Conservation (phyloP, 805 yeast species). For the Kluyveromyces dobzhanskii region DNA sequence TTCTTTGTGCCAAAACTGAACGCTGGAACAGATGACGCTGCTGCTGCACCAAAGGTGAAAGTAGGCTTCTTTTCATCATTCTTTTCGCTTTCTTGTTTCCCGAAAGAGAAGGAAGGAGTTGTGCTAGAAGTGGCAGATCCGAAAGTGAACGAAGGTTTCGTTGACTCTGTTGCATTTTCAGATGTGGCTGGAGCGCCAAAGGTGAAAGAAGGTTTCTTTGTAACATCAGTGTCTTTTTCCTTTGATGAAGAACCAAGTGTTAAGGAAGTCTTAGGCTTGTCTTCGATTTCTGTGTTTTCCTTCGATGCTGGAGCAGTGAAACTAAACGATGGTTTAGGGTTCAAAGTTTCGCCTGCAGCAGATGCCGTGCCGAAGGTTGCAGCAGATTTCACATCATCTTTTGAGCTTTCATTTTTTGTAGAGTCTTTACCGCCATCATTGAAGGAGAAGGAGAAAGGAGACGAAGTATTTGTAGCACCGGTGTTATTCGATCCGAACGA, state of each 20-base stretch:
- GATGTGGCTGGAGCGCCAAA: constrained; percentile 20
- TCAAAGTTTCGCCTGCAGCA: background rate
- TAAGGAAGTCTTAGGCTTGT: constrained; percentile 7
- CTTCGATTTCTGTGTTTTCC: background rate
- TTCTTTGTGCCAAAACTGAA: constrained; percentile 18
- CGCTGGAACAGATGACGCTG: constrained; percentile 18
- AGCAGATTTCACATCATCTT: background rate
- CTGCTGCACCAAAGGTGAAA: constrained; percentile 23
- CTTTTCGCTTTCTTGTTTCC: constrained; percentile 5
- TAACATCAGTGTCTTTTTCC: constrained; percentile 6
- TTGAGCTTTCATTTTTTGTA: background rate
- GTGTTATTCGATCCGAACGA: constrained; percentile 1
- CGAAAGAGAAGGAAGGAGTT: constrained; percentile 20
- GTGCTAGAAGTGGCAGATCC: constrained; percentile 1
- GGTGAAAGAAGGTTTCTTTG: constrained; percentile 20
- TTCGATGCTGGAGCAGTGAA: background rate
- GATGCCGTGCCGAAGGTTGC: background rate
- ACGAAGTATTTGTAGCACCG: background rate
- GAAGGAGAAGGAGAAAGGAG: background rate
- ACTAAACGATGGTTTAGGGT: background rate
- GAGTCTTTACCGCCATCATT: background rate
- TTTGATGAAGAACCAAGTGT: constrained; percentile 2
- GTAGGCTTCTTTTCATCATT: constrained; percentile 15
- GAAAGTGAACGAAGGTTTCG: background rate
- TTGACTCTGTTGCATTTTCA: constrained; percentile 8